A percentile compares a stretch with the other conserved stretches of the same genome.
phyloP scores from a whole-genome alignment of 805 yeast species.

The Yarrowia hollandica region DNA sequence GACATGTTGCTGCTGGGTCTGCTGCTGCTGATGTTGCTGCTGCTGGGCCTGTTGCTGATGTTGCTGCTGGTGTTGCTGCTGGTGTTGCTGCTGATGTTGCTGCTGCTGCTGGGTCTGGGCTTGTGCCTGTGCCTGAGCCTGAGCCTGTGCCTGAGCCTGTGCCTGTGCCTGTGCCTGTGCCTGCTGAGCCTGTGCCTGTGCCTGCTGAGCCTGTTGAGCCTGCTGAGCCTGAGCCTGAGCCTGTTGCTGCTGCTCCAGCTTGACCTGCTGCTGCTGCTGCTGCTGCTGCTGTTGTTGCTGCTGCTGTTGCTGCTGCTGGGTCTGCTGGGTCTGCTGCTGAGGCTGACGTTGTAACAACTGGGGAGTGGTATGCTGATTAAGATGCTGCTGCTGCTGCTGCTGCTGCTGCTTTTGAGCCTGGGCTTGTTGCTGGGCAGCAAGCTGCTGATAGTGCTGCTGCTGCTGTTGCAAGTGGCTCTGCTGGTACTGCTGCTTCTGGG shows the following conservation, averaged over 20 bases:
- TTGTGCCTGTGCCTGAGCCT: constrained; percentile 8
- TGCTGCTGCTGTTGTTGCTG: background rate
- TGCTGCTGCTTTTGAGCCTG: constrained; percentile 30
- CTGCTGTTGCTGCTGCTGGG: background rate
- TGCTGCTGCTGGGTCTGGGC: background rate
- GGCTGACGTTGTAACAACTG: no score
- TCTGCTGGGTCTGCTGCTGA: no score
- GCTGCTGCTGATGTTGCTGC: background rate
- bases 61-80: background rate
- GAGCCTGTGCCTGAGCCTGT: constrained; percentile 5
- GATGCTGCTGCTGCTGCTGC: constrained; percentile 18
- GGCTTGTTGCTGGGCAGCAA: no score
- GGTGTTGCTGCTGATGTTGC: background rate
- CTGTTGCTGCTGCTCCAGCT: background rate
- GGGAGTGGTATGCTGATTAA: no score
- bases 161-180: constrained; percentile 7
- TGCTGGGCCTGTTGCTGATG: constrained; percentile 1
- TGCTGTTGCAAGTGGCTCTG: background rate
- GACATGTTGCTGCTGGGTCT: background rate
- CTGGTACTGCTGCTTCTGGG: no score
- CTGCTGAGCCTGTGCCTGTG: background rate
- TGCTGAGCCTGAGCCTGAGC: background rate
- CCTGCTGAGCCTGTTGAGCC: background rate
- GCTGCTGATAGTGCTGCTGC: constrained; percentile 14
- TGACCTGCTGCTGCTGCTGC: background rate